A percentile compares a stretch with the other conserved stretches of the same genome.
phyloP scores from a whole-genome alignment of 306 rosid species.

The Urtica urens region DNA sequence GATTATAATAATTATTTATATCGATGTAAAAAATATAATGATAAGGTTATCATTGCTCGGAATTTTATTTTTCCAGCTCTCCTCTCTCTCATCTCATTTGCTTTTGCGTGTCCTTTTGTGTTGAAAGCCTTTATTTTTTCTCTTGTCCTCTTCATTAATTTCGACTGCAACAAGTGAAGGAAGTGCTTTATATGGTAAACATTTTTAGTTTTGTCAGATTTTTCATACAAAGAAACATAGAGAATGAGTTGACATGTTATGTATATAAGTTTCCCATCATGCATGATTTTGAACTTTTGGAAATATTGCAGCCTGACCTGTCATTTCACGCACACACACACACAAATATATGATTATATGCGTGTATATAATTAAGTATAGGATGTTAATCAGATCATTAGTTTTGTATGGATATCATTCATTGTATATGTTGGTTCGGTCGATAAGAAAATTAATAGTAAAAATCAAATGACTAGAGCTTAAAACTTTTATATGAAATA shows the following conservation, averaged over 20 bases:
- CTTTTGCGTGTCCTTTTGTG: conserved; percentile 4
- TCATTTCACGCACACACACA: neutral
- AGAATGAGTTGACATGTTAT: conserved; percentile 11
- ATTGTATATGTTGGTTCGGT: too few species aligned
- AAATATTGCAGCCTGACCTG: neutral
- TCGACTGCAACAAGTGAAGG: conserved; percentile 11
- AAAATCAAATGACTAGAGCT: too few species aligned
- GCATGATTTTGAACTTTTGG: conserved; percentile 1
- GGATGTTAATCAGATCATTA: too few species aligned
- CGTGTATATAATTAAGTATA: neutral
- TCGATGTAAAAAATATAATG: neutral
- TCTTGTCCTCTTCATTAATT: conserved; percentile 22
- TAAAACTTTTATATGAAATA: too few species aligned
- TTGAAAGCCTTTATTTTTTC: conserved; percentile 11
- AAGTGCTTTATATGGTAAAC: conserved; percentile 7
- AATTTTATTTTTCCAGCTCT: neutral
- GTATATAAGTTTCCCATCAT: neutral
- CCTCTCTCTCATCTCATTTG: too few species aligned
- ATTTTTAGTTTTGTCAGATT: conserved; percentile 1
- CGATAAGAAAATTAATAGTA: too few species aligned
- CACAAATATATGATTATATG: neutral
- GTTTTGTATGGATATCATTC: too few species aligned
- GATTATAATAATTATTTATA: neutral
- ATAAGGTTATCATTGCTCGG: neutral
- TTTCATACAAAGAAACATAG: conserved; percentile 6